phyloP scores from a whole-genome alignment of 768 basidiomycete genomes.

The Hydnomerulius pinastri region DNA sequence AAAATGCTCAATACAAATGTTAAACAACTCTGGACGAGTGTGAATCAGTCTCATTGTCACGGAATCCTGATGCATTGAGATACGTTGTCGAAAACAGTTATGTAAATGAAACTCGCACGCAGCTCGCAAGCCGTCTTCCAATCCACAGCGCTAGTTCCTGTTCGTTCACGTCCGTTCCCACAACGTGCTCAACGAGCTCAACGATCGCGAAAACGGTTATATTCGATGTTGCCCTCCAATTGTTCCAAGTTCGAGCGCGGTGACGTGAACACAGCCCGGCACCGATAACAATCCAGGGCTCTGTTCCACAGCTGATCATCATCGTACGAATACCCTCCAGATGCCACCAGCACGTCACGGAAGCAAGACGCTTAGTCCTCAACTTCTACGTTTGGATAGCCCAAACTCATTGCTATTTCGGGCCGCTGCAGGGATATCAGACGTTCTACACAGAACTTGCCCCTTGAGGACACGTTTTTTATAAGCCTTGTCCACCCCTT shows the following conservation, averaged over 20 bases:
- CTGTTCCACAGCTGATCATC: conserved; percentile 10
- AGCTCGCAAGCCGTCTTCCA: no score
- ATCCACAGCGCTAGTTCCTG: no score
- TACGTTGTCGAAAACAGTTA: neutral
- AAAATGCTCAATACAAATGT: conserved; percentile 28
- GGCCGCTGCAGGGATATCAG: conserved; percentile 20
- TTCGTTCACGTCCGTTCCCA: conserved; percentile 7
- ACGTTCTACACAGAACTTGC: conserved; percentile 33
- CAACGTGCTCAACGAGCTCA: conserved; percentile 7
- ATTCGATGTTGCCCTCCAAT: neutral
- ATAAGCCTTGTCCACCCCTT: conserved; percentile 4
- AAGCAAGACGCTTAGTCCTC: neutral
- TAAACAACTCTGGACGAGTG: neutral
- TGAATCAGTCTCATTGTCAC: neutral
- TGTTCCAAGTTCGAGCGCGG: conserved; percentile 7
- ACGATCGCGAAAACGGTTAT: conserved; percentile 1
- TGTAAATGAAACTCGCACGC: no score
- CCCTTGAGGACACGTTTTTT: conserved; percentile 22
- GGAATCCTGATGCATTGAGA: neutral
- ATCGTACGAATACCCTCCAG: conserved; percentile 5
- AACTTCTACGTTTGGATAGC: conserved; percentile 19
- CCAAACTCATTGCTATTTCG: conserved; percentile 22
- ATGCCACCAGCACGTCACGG: neutral
- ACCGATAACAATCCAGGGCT: conserved; percentile 13
- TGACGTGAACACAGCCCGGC: conserved; percentile 17